Percentiles rank a stretch among this genome's conserved stretches.
Evolutionary conservation across 306 rosid species (phyloP).

Genomic region (Boehmeria nivea): DNA sequence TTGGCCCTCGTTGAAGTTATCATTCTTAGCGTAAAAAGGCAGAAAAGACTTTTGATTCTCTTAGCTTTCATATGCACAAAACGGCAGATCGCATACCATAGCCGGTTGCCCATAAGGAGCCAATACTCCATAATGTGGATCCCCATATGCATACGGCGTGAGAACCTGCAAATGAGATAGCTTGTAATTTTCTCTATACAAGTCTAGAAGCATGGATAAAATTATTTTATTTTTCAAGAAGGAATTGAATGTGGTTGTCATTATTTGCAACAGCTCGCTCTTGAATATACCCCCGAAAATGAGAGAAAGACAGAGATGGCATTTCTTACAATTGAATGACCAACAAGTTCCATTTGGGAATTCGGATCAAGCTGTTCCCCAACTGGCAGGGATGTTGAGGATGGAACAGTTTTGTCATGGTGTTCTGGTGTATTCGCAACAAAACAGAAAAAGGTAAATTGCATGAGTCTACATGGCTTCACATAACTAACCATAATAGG

Average conservation of each 20-base stretch:
- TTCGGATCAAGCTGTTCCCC: conserved; percentile 45
- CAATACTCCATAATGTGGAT: conserved; percentile 56
- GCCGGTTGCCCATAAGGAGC: conserved; percentile 47
- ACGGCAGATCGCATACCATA: conserved; percentile 42
- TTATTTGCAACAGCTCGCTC: too few species aligned
- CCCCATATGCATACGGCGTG: conserved; percentile 54
- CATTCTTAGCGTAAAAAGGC: too few species aligned
- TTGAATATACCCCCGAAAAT: too few species aligned
- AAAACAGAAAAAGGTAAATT: conserved; percentile 8
- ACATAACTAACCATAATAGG: too few species aligned
- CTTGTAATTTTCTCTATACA: conserved; percentile 17
- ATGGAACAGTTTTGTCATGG: conserved; percentile 30
- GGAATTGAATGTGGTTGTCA: too few species aligned
- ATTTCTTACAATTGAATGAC: conserved; percentile 67
- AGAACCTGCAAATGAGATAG: conserved; percentile 53
- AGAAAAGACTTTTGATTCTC: too few species aligned
- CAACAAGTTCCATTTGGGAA: conserved; percentile 51
- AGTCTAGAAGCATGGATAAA: conserved; percentile 15
- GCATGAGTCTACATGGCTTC: not conserved
- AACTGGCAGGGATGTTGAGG: conserved; percentile 32
- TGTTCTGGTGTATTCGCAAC: conserved; percentile 25
- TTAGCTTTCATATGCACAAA: not conserved
- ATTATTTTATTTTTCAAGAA: too few species aligned
- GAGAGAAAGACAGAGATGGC: conserved; percentile 8
- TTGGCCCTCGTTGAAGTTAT: too few species aligned